Percentiles rank a stretch among this genome's conserved stretches.
These are phyloP conservation scores for Chytridium lagenaria DNA, from an alignment of 371 early-diverging fungal genomes.

Conservation along the genomic window DNA sequence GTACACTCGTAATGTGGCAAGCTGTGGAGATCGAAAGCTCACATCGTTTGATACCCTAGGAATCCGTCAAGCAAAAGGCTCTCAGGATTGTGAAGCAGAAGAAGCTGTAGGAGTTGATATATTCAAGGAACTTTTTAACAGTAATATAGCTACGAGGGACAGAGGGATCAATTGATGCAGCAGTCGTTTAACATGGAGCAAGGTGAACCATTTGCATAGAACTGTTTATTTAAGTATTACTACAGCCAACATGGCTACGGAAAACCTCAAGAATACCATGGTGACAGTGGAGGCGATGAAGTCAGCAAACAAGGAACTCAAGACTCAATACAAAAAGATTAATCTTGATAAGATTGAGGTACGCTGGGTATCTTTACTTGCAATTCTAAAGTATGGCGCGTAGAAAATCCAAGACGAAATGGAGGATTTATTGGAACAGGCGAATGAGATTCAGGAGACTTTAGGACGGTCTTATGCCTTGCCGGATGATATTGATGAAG, in stretches of 20 bases:
- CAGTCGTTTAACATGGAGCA: constrained; percentile 98
- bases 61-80: constrained; percentile 89
- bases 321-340: constrained; percentile 91
- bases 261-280: constrained; percentile 92
- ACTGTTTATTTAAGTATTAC: background rate
- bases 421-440: constrained; percentile 93
- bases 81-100: constrained; percentile 89
- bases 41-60: constrained; percentile 61
- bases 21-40: too few relatives aligned
- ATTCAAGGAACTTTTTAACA: background rate
- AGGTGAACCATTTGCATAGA: constrained; percentile 28
- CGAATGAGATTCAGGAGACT: constrained; percentile 94
- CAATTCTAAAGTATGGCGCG: background rate
- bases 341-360: constrained; percentile 93
- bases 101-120: constrained; percentile 69
- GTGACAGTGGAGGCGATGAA: constrained; percentile 95
- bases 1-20: too few relatives aligned
- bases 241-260: constrained; percentile 84
- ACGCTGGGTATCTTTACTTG: constrained; percentile 17
- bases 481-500: constrained; percentile 95
- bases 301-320: constrained; percentile 88
- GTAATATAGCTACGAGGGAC: constrained; percentile 78
- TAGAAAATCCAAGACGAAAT: constrained; percentile 95
- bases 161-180: constrained; percentile 89
- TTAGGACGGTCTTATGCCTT: constrained; percentile 88